Conservation (phyloP, 495 filamentous ascomycete genomes). For the Penicillium ochrochloron region DNA sequence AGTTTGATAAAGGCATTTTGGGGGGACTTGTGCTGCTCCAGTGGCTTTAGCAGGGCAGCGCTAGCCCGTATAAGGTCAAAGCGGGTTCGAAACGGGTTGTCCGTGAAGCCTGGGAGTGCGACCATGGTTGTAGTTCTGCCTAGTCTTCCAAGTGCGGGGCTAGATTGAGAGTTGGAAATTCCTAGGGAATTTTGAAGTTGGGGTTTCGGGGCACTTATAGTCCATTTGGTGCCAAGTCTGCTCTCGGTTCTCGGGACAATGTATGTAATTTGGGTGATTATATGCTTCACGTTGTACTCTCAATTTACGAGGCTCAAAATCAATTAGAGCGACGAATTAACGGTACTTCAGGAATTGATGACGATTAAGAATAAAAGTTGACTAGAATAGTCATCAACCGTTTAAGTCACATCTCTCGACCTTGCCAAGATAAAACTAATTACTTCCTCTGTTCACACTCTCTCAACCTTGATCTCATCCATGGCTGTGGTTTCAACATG, state of each 20-base stretch:
- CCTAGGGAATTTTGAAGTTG: neutral
- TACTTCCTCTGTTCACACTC: neutral
- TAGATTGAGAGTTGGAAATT: neutral
- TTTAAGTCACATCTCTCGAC: neutral
- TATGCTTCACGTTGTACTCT: neutral
- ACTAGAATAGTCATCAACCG: neutral
- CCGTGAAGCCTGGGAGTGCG: conserved; percentile 9
- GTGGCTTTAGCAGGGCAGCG: neutral
- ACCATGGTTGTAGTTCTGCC: conserved; percentile 9
- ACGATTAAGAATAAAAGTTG: neutral
- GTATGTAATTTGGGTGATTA: neutral
- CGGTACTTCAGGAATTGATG: neutral
- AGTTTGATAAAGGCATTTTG: conserved; percentile 9
- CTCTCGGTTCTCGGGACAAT: neutral
- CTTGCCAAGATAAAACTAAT: neutral
- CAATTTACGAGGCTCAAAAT: neutral
- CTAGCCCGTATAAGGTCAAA: conserved; percentile 5
- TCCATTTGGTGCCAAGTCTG: neutral
- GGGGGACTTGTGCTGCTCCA: conserved; percentile 7
- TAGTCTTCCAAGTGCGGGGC: neutral
- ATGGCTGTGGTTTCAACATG: neutral
- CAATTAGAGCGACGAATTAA: neutral
- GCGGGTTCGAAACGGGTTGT: conserved; percentile 9
- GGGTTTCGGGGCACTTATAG: neutral
- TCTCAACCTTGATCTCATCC: neutral